Evolutionary conservation across 1,284 basidiomycete species (phyloP).

Genomic region (Leccinum brunneo-olivaceum): DNA sequence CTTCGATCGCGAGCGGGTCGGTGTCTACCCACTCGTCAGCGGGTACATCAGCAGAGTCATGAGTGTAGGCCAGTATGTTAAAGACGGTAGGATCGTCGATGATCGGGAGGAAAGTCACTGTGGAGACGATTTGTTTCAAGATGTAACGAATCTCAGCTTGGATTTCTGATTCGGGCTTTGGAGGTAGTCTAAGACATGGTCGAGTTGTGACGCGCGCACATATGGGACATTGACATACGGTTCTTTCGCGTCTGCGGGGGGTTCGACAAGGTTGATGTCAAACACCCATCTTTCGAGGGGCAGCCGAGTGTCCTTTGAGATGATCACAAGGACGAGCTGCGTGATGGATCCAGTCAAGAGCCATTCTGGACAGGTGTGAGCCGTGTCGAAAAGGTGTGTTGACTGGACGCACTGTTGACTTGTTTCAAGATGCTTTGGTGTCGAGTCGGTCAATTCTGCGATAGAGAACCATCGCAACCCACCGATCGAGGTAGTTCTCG

Average conservation of each 20-base stretch:
- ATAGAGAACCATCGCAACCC: constrained; percentile 10
- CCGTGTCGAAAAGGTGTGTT: background rate
- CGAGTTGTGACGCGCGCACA: background rate
- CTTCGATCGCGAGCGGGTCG: constrained; percentile 91
- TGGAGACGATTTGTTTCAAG: constrained; percentile 96
- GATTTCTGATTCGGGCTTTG: constrained; percentile 86
- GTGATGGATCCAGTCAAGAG: constrained; percentile 85
- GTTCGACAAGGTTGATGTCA: constrained; percentile 80
- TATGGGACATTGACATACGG: constrained; percentile 35
- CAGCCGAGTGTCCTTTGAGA: constrained; percentile 87
- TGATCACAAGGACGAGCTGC: constrained; percentile 92
- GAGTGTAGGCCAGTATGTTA: constrained; percentile 93
- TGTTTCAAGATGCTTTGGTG: constrained; percentile 74
- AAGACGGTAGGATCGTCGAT: constrained; percentile 93
- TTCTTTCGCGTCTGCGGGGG: constrained; percentile 41
- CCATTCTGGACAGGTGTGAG: constrained; percentile 60
- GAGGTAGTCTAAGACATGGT: constrained; percentile 33
- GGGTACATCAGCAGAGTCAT: constrained; percentile 80
- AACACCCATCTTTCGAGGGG: constrained; percentile 98
- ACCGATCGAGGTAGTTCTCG: constrained; percentile 87
- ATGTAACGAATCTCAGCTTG: constrained; percentile 97
- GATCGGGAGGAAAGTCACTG: constrained; percentile 91
- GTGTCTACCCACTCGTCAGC: constrained; percentile 92
- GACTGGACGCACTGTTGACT: constrained; percentile 67
- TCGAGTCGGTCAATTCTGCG: background rate